phyloP scores from a whole-genome alignment of 1,284 basidiomycete species.

The Ustilago xerochloae region DNA sequence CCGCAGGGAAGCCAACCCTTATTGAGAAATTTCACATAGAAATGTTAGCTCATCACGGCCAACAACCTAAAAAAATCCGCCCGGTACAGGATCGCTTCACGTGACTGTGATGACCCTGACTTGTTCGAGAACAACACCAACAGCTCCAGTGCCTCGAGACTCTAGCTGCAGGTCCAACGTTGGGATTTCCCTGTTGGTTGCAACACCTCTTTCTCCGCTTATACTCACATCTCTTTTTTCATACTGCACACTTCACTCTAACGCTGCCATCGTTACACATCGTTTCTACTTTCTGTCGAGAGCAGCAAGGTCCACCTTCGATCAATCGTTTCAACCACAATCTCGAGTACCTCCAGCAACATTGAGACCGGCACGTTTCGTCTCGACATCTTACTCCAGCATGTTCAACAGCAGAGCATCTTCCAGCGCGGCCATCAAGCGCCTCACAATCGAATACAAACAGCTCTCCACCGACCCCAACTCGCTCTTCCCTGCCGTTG shows the following conservation, averaged over 20 bases:
- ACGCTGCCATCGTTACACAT: no score
- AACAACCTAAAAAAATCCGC: background rate
- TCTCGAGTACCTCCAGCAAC: no score
- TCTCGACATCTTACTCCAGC: background rate
- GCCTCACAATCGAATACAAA: constrained; percentile 68
- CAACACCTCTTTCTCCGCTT: background rate
- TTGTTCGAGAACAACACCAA: constrained; percentile 13
- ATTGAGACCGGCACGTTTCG: no score
- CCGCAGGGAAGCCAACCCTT: no score
- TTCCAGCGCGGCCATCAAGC: constrained; percentile 62
- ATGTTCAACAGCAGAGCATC: constrained; percentile 55
- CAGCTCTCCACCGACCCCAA: constrained; percentile 65
- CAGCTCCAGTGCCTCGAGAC: constrained; percentile 1
- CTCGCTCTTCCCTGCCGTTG: constrained; percentile 70
- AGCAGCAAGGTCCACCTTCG: no score
- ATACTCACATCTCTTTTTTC: background rate
- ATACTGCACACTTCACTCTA: no score
- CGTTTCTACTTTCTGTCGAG: no score
- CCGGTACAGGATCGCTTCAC: background rate
- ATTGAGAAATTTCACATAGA: background rate
- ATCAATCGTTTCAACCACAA: no score
- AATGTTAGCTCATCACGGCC: background rate
- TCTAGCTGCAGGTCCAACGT: constrained; percentile 14
- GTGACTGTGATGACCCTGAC: constrained; percentile 2
- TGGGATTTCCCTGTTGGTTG: background rate